These are phyloP conservation scores for Xylariaceae sp. DNA, from an alignment of 2,329 filamentous ascomycete species.

Conservation along the genomic window DNA sequence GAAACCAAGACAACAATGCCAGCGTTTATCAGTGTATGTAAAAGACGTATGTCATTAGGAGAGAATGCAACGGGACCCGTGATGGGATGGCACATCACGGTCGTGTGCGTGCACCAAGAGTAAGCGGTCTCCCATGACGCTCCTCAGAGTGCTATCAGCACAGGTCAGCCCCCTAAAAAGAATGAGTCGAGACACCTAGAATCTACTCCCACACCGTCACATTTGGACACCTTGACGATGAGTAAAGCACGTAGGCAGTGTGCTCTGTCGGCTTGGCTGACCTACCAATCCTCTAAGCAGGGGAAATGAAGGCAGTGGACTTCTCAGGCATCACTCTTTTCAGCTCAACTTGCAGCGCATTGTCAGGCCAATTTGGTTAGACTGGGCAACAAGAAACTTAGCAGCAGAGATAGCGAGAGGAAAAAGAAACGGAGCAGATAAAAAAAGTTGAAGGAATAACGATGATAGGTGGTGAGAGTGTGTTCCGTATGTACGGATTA, in stretches of 20 bases:
- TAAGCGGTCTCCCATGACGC: background rate
- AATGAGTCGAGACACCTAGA: too few relatives aligned
- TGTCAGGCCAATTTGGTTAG: too few relatives aligned
- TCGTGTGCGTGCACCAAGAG: background rate
- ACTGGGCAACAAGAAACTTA: too few relatives aligned
- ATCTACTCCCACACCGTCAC: too few relatives aligned
- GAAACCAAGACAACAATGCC: background rate
- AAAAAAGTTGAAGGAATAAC: too few relatives aligned
- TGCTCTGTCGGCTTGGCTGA: background rate
- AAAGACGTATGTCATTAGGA: constrained; percentile 5
- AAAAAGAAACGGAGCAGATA: too few relatives aligned
- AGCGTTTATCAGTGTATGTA: constrained; percentile 7
- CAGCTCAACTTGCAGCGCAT: too few relatives aligned
- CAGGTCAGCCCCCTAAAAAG: background rate
- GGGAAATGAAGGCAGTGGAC: background rate
- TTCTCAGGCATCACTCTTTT: too few relatives aligned
- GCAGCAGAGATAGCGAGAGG: too few relatives aligned
- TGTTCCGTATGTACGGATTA: too few relatives aligned
- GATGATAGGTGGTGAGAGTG: too few relatives aligned
- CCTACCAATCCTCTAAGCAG: background rate
- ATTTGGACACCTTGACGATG: background rate
- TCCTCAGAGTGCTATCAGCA: background rate
- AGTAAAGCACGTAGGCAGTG: background rate
- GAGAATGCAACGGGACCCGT: background rate
- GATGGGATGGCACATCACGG: background rate